Evolutionary conservation across 2,329 filamentous ascomycete species (phyloP).

Genomic region (Orbilia quercus): DNA sequence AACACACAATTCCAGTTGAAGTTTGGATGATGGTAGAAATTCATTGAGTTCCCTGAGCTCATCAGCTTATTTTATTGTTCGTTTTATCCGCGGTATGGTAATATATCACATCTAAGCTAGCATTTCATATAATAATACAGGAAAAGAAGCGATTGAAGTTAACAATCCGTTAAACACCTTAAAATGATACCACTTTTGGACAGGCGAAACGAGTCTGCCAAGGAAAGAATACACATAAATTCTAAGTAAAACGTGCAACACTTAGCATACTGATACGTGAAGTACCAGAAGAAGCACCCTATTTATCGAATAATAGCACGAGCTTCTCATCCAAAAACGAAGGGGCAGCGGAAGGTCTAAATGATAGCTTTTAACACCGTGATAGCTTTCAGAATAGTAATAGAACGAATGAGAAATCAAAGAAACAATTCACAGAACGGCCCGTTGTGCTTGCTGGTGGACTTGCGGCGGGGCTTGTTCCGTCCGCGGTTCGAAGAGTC

Average conservation of each 20-base stretch:
- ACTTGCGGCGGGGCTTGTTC: constrained; percentile 30
- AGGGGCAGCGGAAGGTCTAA: background rate
- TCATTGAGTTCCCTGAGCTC: too few relatives aligned
- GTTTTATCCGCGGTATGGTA: too few relatives aligned
- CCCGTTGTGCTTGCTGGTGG: constrained; percentile 16
- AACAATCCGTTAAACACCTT: constrained; percentile 23
- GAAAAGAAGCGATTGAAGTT: constrained; percentile 11
- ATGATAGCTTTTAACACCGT: background rate
- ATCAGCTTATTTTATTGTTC: too few relatives aligned
- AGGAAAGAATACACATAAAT: background rate
- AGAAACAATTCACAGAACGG: constrained; percentile 26
- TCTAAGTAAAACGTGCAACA: background rate
- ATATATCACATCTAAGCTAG: constrained; percentile 2
- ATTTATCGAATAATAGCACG: too few relatives aligned
- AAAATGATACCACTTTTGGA: constrained; percentile 32
- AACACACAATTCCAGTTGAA: too few relatives aligned
- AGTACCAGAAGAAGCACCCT: too few relatives aligned
- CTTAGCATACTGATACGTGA: background rate
- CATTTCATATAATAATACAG: constrained; percentile 18
- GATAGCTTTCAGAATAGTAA: too few relatives aligned
- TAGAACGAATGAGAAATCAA: background rate
- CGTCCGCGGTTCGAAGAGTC: constrained; percentile 74
- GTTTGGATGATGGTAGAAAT: background rate
- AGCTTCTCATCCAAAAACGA: too few relatives aligned
- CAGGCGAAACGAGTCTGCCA: background rate